A percentile compares a stretch with the other conserved stretches of the same genome.
These are phyloP conservation scores for Diaporthe nobilis DNA, from an alignment of 2,329 filamentous ascomycete species.

Conservation along the genomic window DNA sequence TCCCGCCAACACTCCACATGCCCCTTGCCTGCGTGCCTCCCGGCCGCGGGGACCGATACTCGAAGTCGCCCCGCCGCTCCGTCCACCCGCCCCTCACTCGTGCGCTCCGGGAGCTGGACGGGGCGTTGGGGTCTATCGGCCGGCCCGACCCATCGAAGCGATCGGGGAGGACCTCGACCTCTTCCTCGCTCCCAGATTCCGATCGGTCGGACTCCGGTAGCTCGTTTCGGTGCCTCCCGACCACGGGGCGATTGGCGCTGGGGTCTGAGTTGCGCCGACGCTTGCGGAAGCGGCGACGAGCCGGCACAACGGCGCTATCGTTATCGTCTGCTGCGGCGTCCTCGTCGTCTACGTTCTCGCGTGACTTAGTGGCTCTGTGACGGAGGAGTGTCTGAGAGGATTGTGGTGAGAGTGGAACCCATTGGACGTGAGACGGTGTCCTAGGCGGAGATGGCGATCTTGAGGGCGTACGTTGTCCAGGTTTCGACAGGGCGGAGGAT, in stretches of 20 bases:
- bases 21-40: constrained; percentile 51
- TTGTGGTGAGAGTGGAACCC: constrained; percentile 65
- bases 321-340: constrained; percentile 5
- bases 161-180: constrained; percentile 61
- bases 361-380: constrained; percentile 50
- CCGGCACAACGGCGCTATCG: constrained; percentile 25
- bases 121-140: constrained; percentile 52
- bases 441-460: constrained; percentile 56
- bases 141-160: constrained; percentile 62
- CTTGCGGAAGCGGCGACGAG: constrained; percentile 30
- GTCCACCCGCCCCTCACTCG: constrained; percentile 47
- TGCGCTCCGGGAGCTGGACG: constrained; percentile 31
- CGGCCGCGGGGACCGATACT: constrained; percentile 48
- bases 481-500: constrained; percentile 8
- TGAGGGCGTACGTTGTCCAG: constrained; percentile 39
- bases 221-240: constrained; percentile 45
- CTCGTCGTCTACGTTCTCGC: constrained; percentile 13
- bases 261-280: constrained; percentile 53
- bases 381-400: constrained; percentile 61
- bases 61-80: constrained; percentile 59
- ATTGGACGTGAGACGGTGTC: constrained; percentile 46
- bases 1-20: constrained; percentile 61
- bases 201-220: constrained; percentile 48
- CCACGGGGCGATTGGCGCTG: constrained; percentile 49
- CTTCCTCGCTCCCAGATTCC: constrained; percentile 54